Evolutionary conservation across 331 rosid species (phyloP), one percentile per base, ranked within the genome.

Genomic region (Phaseolus coccineus): DNA sequence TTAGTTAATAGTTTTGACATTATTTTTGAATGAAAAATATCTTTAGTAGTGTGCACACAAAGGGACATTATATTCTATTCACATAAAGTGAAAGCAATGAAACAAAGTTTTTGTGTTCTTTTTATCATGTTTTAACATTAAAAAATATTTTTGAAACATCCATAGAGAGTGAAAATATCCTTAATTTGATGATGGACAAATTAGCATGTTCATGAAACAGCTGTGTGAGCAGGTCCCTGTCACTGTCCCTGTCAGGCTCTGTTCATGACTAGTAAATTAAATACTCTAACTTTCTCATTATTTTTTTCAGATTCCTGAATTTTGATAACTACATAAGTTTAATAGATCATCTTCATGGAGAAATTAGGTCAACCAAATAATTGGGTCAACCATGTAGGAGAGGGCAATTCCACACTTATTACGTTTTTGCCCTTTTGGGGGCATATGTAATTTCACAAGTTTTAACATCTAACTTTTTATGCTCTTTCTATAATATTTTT

Each of bases 201-300:
- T 40, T 66, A 39, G 71, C 2, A 66, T 19, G 2, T 66, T 40
- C 15, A 15, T 55, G 44, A 51, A 50, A 31, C 77, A 62, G 72
- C 52, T 66, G 72, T 25, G 14, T 9, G 12, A 46, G 27, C 22
- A 9, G 30, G 51, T 30, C 39, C 30, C 66, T 15, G 48, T 63
- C 53, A 16, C 59, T 8, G 30, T 63, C 61, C 69, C 4, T 22
- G 42, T 16, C 72, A 86, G 91, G 28, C 86, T 89, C 48, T 90
- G 90, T 33, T 85, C 88, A 0, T 82, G 78, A 62, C 88, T 81
- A 56, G 83, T 87, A 76, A 81, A 42, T 42, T 9, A 42, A 12
- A 12, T 4, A 44, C 14, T 11, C 13, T 2, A 81, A 81, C 13
- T 61, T 76, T 42, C 4, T 12, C 56, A 25, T 42, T 16, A 13